These are phyloP conservation scores for Grosmannia huntii DNA, from an alignment of 2,329 filamentous ascomycete genomes.

Conservation along the genomic window DNA sequence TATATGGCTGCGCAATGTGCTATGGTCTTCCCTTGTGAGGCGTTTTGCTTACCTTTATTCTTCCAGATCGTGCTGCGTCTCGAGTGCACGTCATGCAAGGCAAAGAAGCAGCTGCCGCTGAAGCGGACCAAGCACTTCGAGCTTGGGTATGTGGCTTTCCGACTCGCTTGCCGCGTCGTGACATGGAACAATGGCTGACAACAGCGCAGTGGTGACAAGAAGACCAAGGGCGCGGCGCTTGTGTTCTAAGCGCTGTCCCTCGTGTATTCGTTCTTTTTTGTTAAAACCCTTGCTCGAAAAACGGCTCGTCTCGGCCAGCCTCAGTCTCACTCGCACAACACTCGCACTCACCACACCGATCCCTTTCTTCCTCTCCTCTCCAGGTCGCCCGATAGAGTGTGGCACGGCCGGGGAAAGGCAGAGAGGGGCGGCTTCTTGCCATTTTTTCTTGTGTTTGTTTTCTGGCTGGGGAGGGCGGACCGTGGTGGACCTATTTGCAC, in stretches of 20 bases:
- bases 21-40: no score
- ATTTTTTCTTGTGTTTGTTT: background rate
- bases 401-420: background rate
- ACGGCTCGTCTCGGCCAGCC: background rate
- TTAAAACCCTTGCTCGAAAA: background rate
- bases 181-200: constrained; percentile 8
- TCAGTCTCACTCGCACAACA: background rate
- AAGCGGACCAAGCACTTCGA: constrained; percentile 99
- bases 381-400: background rate
- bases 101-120: constrained; percentile 92
- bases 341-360: background rate
- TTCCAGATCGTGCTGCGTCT: constrained; percentile 76
- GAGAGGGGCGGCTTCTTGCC: background rate
- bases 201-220: constrained; percentile 93
- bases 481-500: background rate
- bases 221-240: constrained; percentile 99
- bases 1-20: background rate
- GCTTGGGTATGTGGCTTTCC: constrained; percentile 62
- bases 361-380: background rate
- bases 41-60: background rate
- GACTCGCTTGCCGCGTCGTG: background rate
- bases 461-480: background rate
- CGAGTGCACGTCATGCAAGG: constrained; percentile 96
- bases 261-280: constrained; percentile 1
- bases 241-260: constrained; percentile 70